Base-by-base conservation (phyloP, 75 land plant species). In the Pinus taeda region DNA sequence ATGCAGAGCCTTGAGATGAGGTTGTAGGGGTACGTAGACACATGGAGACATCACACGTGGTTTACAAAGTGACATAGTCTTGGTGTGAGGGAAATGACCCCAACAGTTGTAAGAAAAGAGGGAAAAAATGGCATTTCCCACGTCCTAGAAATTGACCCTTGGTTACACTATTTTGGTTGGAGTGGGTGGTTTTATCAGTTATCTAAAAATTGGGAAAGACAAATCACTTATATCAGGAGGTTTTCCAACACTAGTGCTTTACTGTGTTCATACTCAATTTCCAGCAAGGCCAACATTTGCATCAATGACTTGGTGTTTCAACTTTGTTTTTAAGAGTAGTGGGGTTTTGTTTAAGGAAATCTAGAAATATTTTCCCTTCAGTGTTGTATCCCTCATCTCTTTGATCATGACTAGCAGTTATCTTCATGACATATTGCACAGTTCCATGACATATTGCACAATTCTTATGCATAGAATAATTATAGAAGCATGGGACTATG, bases 101-200 rank as follows among this genome's bases (percentile, higher is more conserved):
- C 1, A 30, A 1, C 1, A 30, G 33, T 30, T 0, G 0, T 30
- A 1, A 30, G 0, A 30, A 30, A 1, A 30, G 0, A 1, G 1
- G 33, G 1, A 30, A 1, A 30, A 30, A 30, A 30, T 30, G 33
- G 33, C 33, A 30, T 30, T 30, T 0, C 1, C 33, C 33, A 30
- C 1, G 33, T 30, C 33, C 33, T 1, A 30, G 0, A 30, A 30
- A 30, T 30, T 30, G 33, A 30, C 33, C 33, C 33, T 30, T 0
- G 33, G 33, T 30, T 30, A 30, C 1, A 1, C 1, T 30, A 1
- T 1, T 1, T 42, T 67, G 58, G 3, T 77, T 45, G 75, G 85
- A 93, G 90, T 85, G 71, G 98, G 98, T 69, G 98, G 98, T 60
- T 91, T 39, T n/a, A 86, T 91, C 71, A 95, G 98, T n/a, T 95